Base-by-base conservation (phyloP, 148 eudicot genomes). In the Hydrangea macrophylla region DNA sequence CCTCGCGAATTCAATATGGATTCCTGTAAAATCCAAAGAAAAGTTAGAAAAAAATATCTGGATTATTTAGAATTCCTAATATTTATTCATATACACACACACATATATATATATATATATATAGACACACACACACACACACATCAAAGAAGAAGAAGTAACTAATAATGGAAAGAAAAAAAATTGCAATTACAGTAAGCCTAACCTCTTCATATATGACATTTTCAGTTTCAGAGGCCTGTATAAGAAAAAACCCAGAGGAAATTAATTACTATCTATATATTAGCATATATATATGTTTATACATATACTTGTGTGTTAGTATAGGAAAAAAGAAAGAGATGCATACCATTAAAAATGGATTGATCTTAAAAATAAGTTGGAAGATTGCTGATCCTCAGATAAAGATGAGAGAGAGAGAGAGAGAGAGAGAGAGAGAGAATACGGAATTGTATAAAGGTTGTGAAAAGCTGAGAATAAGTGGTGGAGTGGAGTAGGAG, bases 171-270 rank as follows among this genome's bases (percentile, higher is more conserved):
- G n/a, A n/a, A n/a, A n/a, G n/a, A n/a, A 44, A 44, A 15, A 15
- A 42, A 2, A 20, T 33, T 22, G 2, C 1, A 9, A 25, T 26
- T n/a, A n/a, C n/a, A n/a, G n/a, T n/a, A n/a, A n/a, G n/a, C n/a
- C n/a, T 63, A 71, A 89, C 96, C 90, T 85, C 96, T 60, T 90
- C 89, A 60, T 77, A 84, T 53, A 60, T 86, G 70, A 88, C 60
- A 67, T 75, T 66, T 55, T 11, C 67, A 42, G 33, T 44, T 69
- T 35, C 69, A 33, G 18, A 27, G 26, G 70, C 81, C 84, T 81
- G 71, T 40, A 26, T 65, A 61, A 24, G 28, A 20, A 24, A 30
- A 8, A 44, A 33, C 2, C n/a, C n/a, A 23, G 40, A 58, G 54
- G 25, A 28, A 64, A 30, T 50, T 57, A 57, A 44, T 4, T n/a